Percentiles rank a stretch among this genome's conserved stretches.
Conservation (phyloP, 73 alveolate genomes). For the Paramecium sonneborni region DNA sequence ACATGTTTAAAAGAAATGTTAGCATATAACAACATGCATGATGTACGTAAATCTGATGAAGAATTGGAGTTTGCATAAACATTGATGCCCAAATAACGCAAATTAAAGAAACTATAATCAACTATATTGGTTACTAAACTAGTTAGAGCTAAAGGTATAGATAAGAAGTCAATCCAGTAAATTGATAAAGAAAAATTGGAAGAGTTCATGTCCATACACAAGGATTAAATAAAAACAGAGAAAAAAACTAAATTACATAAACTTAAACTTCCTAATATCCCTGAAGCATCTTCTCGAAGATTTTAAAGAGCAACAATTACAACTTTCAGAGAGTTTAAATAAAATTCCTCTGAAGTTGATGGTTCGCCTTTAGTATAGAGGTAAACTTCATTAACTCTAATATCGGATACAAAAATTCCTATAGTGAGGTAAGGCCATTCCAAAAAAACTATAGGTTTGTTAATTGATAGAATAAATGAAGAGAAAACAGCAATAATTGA, state of each 20-base stretch:
- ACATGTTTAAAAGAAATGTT: slow-evolving; percentile 15
- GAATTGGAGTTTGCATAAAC: not conserved
- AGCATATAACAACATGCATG: not conserved
- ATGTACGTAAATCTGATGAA: not conserved
- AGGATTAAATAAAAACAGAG: not conserved
- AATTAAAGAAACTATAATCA: not conserved
- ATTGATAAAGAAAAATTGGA: not conserved
- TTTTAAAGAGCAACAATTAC: not conserved
- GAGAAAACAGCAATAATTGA: slow-evolving; percentile 3
- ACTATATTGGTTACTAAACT: not conserved
- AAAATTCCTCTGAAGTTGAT: not conserved
- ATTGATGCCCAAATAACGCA: not conserved
- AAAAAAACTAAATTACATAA: not conserved
- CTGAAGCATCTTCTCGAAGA: not conserved
- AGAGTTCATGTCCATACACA: not conserved
- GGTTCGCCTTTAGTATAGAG: not conserved
- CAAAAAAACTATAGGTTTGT: not conserved
- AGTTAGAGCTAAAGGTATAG: slow-evolving; percentile 2
- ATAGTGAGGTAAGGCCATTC: not conserved
- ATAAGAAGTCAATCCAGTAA: slow-evolving; percentile 13
- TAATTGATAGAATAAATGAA: not conserved
- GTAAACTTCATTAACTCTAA: slow-evolving; percentile 1
- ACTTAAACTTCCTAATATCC: not conserved
- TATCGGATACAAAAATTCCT: not conserved
- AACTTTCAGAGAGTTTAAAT: not conserved